Conservation (phyloP, 1,139 yeast species). For the Nakaseomyces delphensis region DNA sequence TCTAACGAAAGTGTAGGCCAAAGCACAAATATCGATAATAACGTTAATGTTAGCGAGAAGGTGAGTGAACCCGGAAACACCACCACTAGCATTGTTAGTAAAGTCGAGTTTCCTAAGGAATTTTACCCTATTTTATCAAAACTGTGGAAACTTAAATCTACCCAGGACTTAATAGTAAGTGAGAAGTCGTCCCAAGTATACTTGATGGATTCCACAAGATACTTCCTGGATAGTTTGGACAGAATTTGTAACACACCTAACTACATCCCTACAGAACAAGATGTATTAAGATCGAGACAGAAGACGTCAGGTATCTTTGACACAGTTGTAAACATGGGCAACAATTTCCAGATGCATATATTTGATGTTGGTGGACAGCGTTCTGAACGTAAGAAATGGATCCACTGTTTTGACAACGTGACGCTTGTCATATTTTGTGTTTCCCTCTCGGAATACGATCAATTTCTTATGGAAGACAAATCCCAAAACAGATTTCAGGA, state of each 20-base stretch:
- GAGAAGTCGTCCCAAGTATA: conserved; percentile 64
- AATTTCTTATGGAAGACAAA: conserved; percentile 70
- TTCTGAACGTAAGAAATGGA: conserved; percentile 90
- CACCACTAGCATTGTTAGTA: conserved; percentile 4
- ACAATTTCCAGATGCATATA: conserved; percentile 60
- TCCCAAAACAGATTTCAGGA: conserved; percentile 78
- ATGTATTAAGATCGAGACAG: conserved; percentile 77
- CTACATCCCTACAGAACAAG: conserved; percentile 67
- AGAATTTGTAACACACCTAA: conserved; percentile 48
- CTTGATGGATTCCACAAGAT: conserved; percentile 77
- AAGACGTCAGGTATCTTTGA: conserved; percentile 91
- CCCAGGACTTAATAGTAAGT: conserved; percentile 46
- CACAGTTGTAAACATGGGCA: conserved; percentile 68
- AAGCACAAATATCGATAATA: background rate
- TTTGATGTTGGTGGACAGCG: conserved; percentile 94
- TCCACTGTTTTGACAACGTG: conserved; percentile 89
- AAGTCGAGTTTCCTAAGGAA: conserved; percentile 21
- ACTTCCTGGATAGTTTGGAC: conserved; percentile 61
- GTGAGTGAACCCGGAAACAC: conserved; percentile 1
- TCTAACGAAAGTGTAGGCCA: conserved; percentile 14
- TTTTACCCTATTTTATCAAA: conserved; percentile 40
- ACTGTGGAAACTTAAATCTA: conserved; percentile 54
- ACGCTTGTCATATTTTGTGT: conserved; percentile 85
- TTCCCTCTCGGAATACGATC: conserved; percentile 85
- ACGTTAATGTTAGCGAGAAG: background rate